Conservation (phyloP, 306 rosid species). For the Hippophae tibetana region DNA sequence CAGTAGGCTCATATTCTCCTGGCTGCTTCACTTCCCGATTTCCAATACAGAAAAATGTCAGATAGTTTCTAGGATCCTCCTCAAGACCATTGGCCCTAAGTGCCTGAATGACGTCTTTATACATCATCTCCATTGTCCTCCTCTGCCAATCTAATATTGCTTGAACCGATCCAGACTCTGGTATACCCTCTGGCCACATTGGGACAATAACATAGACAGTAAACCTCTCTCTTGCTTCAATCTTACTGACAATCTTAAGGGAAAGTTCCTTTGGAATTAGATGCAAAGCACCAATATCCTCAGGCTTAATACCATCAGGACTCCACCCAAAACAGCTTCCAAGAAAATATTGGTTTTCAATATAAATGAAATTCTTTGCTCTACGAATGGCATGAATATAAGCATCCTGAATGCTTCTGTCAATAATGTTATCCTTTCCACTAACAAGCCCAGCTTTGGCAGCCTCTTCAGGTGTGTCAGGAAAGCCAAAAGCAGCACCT, state of each 20-base stretch:
- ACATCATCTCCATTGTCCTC: conserved; percentile 48
- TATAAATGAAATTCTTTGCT: conserved; percentile 43
- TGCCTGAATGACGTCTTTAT: conserved; percentile 23
- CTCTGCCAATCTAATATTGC: conserved; percentile 48
- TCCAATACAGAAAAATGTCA: conserved; percentile 45
- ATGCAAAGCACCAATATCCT: conserved; percentile 36
- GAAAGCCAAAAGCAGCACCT: conserved; percentile 45
- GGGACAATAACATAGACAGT: conserved; percentile 37
- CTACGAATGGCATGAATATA: conserved; percentile 40
- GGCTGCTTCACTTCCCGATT: conserved; percentile 35
- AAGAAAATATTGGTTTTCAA: conserved; percentile 45
- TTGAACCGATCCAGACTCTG: conserved; percentile 39
- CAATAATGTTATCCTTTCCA: conserved; percentile 45
- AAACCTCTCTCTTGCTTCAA: conserved; percentile 39
- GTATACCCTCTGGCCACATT: conserved; percentile 49
- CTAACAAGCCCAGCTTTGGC: conserved; percentile 38
- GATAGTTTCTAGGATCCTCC: conserved; percentile 37
- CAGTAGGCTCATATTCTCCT: conserved; percentile 37
- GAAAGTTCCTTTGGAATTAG: conserved; percentile 46
- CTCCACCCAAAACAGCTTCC: conserved; percentile 45
- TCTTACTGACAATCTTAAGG: conserved; percentile 34
- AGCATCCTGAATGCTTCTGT: conserved; percentile 46
- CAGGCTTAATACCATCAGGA: conserved; percentile 26
- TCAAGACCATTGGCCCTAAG: conserved; percentile 22
- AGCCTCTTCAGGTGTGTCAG: conserved; percentile 36